A percentile compares a stretch with the other conserved stretches of the same genome.
Evolutionary conservation across 1,284 basidiomycete genomes (phyloP).

Genomic region (Puccinia polysora): DNA sequence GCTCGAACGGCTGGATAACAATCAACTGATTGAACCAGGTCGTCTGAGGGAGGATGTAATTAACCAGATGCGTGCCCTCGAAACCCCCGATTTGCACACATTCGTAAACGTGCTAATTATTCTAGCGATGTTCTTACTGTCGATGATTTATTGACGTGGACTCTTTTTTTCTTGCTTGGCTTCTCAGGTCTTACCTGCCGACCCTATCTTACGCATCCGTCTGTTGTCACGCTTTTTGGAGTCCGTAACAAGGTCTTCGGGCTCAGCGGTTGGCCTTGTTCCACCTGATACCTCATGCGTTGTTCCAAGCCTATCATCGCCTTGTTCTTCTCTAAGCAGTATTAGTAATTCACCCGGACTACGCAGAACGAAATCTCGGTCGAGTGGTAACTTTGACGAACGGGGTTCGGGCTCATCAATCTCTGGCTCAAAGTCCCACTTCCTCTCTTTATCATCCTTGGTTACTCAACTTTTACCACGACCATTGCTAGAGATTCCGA

Average conservation of each 20-base stretch:
- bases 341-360: neutral
- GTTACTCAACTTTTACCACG: constrained; percentile 20
- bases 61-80: constrained; percentile 18
- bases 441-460: neutral
- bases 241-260: constrained; percentile 1
- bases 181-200: constrained; percentile 3
- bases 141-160: neutral
- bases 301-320: neutral
- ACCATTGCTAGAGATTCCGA: constrained; percentile 17
- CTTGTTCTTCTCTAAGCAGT: neutral
- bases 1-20: constrained; percentile 12
- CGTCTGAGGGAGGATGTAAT: constrained; percentile 7
- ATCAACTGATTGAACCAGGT: constrained; percentile 7
- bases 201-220: constrained; percentile 6
- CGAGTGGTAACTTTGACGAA: constrained; percentile 7
- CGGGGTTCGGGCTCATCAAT: neutral
- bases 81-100: constrained; percentile 1
- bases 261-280: neutral
- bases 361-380: neutral
- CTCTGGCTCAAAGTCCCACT: neutral
- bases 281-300: neutral
- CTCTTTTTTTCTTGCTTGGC: neutral
- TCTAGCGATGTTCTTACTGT: too few relatives aligned
- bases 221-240: constrained; percentile 24
- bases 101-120: constrained; percentile 10